Evolutionary conservation across 371 early-diverging fungal genomes (phyloP), one percentile per base, ranked within the genome.

Genomic region (Mucor plumbeus): DNA sequence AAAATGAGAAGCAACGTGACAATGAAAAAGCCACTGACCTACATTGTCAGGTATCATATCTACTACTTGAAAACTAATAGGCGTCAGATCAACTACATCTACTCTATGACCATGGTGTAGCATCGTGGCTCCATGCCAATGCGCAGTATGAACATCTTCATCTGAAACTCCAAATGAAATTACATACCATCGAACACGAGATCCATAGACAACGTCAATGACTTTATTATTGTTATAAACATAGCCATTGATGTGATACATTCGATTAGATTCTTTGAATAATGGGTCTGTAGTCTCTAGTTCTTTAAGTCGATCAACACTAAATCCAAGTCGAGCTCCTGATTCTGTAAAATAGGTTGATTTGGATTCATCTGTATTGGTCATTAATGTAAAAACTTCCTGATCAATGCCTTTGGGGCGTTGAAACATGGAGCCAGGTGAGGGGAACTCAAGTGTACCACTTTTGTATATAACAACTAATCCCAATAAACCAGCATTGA

Each of bases 21-120:
- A 85, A 44, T 85, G 85, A 63, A 85, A 82, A 3, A 82, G 34
- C 85, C 85, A 85, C 48, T 79, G 78, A 3, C 85, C 85, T 64
- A 77, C 80, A 62, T 85, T 85, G 48, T 85, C 82, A 3, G 85
- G 84, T 19, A 79, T 73, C 81, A 84, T 79, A 26, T 84, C 84
- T 0, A 77, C 62, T 19, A 71, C 74, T 61, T 79, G 72, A 53
- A 83, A 83, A 47, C 78, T 76, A 35, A 79, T 69, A 0, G 84
- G 80, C 33, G 72, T 71, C 35, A 85, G 64, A 40, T 84, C 83
- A 5, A 85, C 75, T 9, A 81, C 83, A 60, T 85, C 86, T 9
- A 82, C 75, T 8, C 84, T 73, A 43, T 76, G 79, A 0, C 86
- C 86, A 26, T 75, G 69, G 15, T 74, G 58, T 9, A 85, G 62